A percentile compares a stretch with the other conserved stretches of the same genome.
Evolutionary conservation across 768 basidiomycete species (phyloP).

Genomic region (Gelatoporia subvermispora): DNA sequence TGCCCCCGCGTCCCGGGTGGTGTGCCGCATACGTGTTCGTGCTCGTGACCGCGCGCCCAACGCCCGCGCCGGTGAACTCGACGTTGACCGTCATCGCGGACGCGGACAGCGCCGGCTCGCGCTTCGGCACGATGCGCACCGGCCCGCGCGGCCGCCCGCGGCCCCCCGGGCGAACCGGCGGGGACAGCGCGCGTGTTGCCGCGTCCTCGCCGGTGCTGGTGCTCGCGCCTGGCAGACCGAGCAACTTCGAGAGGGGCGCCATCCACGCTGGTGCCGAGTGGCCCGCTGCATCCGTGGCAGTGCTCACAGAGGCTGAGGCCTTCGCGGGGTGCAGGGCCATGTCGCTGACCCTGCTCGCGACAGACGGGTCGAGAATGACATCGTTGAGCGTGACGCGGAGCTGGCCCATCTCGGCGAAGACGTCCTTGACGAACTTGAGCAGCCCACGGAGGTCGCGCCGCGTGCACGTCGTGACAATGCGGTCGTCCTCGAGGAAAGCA

Average conservation of each 20-base stretch:
- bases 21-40: constrained; percentile 25
- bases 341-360: constrained; percentile 69
- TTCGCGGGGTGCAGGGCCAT: constrained; percentile 58
- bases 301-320: constrained; percentile 34
- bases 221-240: constrained; percentile 37
- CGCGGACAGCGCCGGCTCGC: constrained; percentile 79
- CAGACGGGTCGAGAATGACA: constrained; percentile 79
- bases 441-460: constrained; percentile 78
- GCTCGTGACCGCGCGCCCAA: constrained; percentile 50
- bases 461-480: constrained; percentile 53
- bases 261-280: constrained; percentile 58
- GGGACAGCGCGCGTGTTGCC: constrained; percentile 18
- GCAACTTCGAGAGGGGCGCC: constrained; percentile 79
- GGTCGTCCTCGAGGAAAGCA: constrained; percentile 69
- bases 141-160: constrained; percentile 25
- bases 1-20: constrained; percentile 11
- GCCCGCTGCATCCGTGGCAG: constrained; percentile 30
- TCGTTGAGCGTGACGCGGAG: constrained; percentile 84
- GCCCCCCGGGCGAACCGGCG: constrained; percentile 14
- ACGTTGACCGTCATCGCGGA: constrained; percentile 93
- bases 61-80: constrained; percentile 79
- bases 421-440: constrained; percentile 81
- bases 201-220: constrained; percentile 25
- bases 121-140: constrained; percentile 67
- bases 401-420: constrained; percentile 77